A percentile compares a stretch with the other conserved stretches of the same genome.
Conservation (phyloP, 768 basidiomycete genomes). For the Gelatoporia subvermispora region DNA sequence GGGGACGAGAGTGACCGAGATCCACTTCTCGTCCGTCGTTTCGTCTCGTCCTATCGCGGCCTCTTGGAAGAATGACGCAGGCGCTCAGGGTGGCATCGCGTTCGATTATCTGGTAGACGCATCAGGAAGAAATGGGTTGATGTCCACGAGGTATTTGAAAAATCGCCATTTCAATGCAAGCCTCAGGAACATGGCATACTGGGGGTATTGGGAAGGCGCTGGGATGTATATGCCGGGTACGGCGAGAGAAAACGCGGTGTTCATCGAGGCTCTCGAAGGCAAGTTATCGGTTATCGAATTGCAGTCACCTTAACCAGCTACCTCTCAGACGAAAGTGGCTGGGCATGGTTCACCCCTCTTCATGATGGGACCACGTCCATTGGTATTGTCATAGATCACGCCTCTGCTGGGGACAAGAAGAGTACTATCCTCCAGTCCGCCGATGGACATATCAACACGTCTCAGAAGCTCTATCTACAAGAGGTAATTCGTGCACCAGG, state of each 20-base stretch:
- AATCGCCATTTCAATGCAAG: constrained; percentile 59
- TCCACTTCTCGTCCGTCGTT: too few relatives aligned
- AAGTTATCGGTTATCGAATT: too few relatives aligned
- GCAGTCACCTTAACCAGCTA: too few relatives aligned
- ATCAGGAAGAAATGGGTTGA: constrained; percentile 54
- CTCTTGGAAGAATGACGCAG: neutral
- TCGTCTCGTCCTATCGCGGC: neutral
- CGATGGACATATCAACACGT: constrained; percentile 1
- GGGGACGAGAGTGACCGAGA: too few relatives aligned
- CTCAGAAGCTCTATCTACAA: constrained; percentile 6
- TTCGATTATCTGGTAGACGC: constrained; percentile 69
- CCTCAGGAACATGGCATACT: constrained; percentile 62
- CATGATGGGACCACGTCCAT: constrained; percentile 39
- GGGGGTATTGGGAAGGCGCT: constrained; percentile 62
- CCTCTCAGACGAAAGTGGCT: constrained; percentile 45
- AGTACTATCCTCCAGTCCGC: neutral
- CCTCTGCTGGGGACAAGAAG: constrained; percentile 28
- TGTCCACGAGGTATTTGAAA: constrained; percentile 47
- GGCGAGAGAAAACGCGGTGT: constrained; percentile 20
- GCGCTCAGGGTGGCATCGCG: constrained; percentile 42
- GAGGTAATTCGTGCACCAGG: constrained; percentile 16
- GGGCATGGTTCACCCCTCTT: constrained; percentile 48
- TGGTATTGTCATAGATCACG: constrained; percentile 39
- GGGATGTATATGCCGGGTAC: constrained; percentile 29
- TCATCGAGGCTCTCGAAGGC: constrained; percentile 57